Base-by-base conservation (phyloP, 305 asterid genomes). In the Fraxinus velutina region DNA sequence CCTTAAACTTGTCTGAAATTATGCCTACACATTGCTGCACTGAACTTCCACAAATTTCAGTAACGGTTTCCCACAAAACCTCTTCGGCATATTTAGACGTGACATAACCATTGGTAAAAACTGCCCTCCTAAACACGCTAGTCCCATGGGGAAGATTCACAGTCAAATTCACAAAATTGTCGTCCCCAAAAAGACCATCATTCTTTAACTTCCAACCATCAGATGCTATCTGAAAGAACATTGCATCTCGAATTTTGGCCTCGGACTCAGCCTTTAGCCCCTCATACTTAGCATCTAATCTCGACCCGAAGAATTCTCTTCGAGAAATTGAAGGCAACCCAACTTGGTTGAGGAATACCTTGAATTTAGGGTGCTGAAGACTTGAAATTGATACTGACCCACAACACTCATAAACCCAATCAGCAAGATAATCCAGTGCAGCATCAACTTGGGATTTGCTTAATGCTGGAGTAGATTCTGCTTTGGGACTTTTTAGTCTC, bases 281-380 rank as follows among this genome's bases (percentile, higher is more conserved):
- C 81, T 91, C 93, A 55, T 88, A 95, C 83, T 90, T 95, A 1
- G 79, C 71, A 83, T 95, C 99, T 7, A 95, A 79, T 64, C 94
- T 84, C 0, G 93, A 77, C 29, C 94, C 96, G 0, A 80, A 75
- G 32, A 94, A 83, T 21, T 95, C 99, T 21, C 88, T 83, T 19
- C 89, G 76, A 0, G 98, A 92, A 13, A 91, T 81, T 2, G 82
- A 44, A 1, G 99, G 98, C 79, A 96, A 76, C 0, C 98, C 97
- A 21, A 96, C 92, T 33, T 91, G 97, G 83, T 80, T 86, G 75
- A 96, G 92, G 47, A 96, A 96, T 19, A 97, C 86, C 83, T 88
- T 92, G 86, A 96, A 96, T 85, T 94, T 96, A 12, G 98, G 97
- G 79, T 94, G 97, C n/a, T 96, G 97, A n/a, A 96, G 92, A 86